Evolutionary conservation across 2,329 filamentous ascomycete species (phyloP), one percentile per base, ranked within the genome.

Genomic region (Bimuria novae-zelandiae): DNA sequence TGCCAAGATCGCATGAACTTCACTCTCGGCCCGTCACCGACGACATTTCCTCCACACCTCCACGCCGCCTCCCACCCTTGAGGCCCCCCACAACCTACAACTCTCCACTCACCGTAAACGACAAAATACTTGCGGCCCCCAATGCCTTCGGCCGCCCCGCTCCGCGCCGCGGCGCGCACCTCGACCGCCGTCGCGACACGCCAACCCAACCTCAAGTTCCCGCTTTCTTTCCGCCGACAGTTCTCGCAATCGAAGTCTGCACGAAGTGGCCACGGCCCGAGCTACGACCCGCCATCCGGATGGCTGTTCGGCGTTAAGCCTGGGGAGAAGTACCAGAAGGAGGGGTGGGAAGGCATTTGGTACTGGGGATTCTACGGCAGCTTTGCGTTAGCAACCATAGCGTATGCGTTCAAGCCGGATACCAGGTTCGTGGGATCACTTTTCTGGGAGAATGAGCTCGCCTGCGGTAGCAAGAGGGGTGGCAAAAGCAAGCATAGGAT

Each of bases 321-420:
- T 30, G 92, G 92, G 59, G 90, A 97, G 85, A 96, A 97, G 82
- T 87, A 90, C 73, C 86, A 95, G 83, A 89, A 91, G 76, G 94
- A 99, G 80, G 94, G 93, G 47, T 99, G 94, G 94, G 94, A 99
- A 83, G 86, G 82, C 62, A 78, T 92, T 51, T 92, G 89, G 80
- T 88, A 88, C 74, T 90, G 89, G 74, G 92, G 92, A 44, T 92
- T 96, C 76, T 89, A 87, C 73, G 90, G 90, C 49, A 88, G 86
- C 69, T 77, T 96, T 69, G 77, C 85, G 23, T 80, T 91, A 61
- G 88, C 87, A 49, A 85, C 84, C 56, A 81, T 97, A 61, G 90
- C 89, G 61, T 91, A 96, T 79, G 91, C 90, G 58, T 97, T 94
- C 75, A 97, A 97, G 86, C 94, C 94, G 48, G 94, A 99, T 82